Evolutionary conservation across 2,329 filamentous ascomycete species (phyloP), one percentile per base, ranked within the genome.

Genomic region (Colletotrichum cuscutae): DNA sequence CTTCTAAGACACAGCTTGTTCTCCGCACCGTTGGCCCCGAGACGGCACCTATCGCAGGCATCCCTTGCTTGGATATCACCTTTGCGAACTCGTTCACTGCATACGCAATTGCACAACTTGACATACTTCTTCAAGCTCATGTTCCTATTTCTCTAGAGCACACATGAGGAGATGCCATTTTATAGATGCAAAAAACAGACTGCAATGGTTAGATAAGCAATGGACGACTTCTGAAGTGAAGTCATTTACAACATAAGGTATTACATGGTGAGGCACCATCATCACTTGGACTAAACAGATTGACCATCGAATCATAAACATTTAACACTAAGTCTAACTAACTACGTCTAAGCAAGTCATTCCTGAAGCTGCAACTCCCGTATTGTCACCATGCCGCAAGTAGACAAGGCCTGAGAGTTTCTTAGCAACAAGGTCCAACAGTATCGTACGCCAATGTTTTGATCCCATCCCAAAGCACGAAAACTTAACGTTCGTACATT

Each of bases 301-400:
- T 54, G 15, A 11, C 11, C 24, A 42, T 49, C 9, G 24, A 67
- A 12, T 54, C 65, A 54, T 70, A 71, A 57, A 71, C 66, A 73
- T 37, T 73, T 53, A 65, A 68, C 56, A 73, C 60, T 73, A 72
- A 61, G 58, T 72, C 67, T 73, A 71, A 62, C 60, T 73, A 73
- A 62, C 56, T 73, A 73, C 60, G 35, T 49, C 12, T 28, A 65
- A 71, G 28, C 46, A 73, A 58, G 56, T 57, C 68, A 28, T 70
- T 65, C 66, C 49, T 58, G 60, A 46, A 66, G 71, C 54, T 57
- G 53, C 61, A 35, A 61, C 70, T 59, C 60, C 62, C 66, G 65
- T 62, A 24, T 26, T 30, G 26, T 35, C 42, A n/a, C 30, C 66
- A 61, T 59, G 28, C 58, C 56, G 46, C 11, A 19, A 37, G 30